Percentiles rank a stretch among this genome's conserved stretches.
phyloP scores from a whole-genome alignment of 768 basidiomycete genomes.

The Cystoderma amianthinum region DNA sequence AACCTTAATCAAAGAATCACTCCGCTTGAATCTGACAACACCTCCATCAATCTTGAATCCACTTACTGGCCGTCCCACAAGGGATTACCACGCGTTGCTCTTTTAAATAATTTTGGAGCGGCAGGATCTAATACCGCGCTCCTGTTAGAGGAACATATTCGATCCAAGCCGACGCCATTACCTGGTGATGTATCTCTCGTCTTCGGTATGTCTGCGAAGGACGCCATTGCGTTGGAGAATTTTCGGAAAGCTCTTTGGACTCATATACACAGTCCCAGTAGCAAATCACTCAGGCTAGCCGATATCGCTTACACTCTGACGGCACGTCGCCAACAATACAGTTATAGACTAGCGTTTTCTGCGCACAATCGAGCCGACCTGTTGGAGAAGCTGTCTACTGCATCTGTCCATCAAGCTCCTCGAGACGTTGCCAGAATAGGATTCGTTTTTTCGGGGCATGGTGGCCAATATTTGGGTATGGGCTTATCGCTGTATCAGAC shows the following conservation, averaged over 20 bases:
- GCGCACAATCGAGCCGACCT: slow-evolving; percentile 40
- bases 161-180: not conserved
- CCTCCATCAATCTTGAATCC: slow-evolving; percentile 34
- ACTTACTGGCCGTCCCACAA: slow-evolving; percentile 32
- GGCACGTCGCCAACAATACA: slow-evolving; percentile 52
- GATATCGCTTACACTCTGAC: slow-evolving; percentile 65
- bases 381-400: slow-evolving; percentile 29
- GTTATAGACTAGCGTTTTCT: slow-evolving; percentile 43
- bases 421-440: slow-evolving; percentile 27
- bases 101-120: slow-evolving; percentile 74
- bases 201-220: slow-evolving; percentile 62
- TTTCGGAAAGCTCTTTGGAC: slow-evolving; percentile 40
- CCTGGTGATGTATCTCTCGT: slow-evolving; percentile 19
- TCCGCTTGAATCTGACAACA: slow-evolving; percentile 38
- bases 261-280: slow-evolving; percentile 32
- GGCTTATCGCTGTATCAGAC: slow-evolving; percentile 47
- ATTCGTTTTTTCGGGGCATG: slow-evolving; percentile 75
- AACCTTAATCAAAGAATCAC: slow-evolving; percentile 52
- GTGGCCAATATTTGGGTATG: slow-evolving; percentile 63
- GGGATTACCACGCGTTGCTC: slow-evolving; percentile 36
- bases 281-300: slow-evolving; percentile 19
- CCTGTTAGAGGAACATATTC: slow-evolving; percentile 47
- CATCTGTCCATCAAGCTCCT: slow-evolving; percentile 22
- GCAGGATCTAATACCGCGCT: slow-evolving; percentile 64
- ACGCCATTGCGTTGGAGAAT: slow-evolving; percentile 32